A percentile compares a stretch with the other conserved stretches of the same genome.
Evolutionary conservation across 192 early-diverging fungal genomes (phyloP).

Genomic region (Backusella westeae): DNA sequence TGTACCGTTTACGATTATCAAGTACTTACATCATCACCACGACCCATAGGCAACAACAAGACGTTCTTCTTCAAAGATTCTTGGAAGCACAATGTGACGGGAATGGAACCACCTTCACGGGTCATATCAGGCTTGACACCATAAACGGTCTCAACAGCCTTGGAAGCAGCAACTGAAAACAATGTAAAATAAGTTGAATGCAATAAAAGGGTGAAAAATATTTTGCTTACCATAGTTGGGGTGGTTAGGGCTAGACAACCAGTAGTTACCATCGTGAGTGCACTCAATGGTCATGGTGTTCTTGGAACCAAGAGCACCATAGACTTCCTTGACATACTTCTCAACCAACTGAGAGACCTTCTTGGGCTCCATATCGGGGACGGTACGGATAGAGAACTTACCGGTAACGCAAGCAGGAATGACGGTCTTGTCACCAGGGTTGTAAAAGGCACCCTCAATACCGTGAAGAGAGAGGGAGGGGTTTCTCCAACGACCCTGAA

Average conservation of each 20-base stretch:
- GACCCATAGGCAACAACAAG: constrained; percentile 94
- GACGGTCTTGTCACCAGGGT: constrained; percentile 93
- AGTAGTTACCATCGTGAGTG: constrained; percentile 83
- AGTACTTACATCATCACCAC: constrained; percentile 68
- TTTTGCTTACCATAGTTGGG: constrained; percentile 76
- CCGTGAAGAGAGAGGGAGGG: constrained; percentile 96
- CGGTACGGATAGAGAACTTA: constrained; percentile 98
- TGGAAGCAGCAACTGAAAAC: constrained; percentile 72
- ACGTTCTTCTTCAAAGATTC: constrained; percentile 89
- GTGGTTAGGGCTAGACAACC: constrained; percentile 90
- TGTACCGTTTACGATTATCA: not conserved
- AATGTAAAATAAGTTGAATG: not conserved
- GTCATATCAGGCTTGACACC: constrained; percentile 92
- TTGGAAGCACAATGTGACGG: constrained; percentile 97
- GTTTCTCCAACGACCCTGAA: constrained; percentile 94
- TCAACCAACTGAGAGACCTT: constrained; percentile 73
- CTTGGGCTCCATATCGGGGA: constrained; percentile 90
- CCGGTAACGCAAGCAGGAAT: constrained; percentile 94
- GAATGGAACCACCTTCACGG: constrained; percentile 97
- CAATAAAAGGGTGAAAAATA: not conserved
- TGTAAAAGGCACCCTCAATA: constrained; percentile 96
- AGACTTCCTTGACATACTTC: constrained; percentile 77
- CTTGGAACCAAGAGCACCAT: constrained; percentile 87
- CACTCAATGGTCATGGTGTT: constrained; percentile 76
- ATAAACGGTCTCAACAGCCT: constrained; percentile 92